Conservation (phyloP, 2,329 filamentous ascomycete genomes). For the Colletotrichum scovillei region DNA sequence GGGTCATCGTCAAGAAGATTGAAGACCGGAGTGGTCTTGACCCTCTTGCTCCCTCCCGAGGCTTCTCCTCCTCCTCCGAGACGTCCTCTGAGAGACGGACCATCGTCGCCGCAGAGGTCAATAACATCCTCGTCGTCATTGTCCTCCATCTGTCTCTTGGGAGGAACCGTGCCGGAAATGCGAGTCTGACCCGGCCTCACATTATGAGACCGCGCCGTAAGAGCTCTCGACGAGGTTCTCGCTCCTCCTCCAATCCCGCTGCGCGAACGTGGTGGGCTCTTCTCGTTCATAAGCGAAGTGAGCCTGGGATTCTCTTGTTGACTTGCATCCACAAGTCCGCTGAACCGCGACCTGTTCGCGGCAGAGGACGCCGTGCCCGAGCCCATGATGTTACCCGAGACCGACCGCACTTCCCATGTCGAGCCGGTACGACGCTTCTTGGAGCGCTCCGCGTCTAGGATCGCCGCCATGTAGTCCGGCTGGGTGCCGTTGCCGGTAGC, state of each 20-base stretch:
- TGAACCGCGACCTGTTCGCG: constrained; percentile 2
- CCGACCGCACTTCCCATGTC: constrained; percentile 17
- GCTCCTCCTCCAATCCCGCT: not conserved
- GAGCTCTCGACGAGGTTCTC: not conserved
- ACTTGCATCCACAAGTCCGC: not conserved
- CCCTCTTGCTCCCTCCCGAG: constrained; percentile 6
- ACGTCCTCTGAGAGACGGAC: not conserved
- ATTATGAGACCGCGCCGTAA: constrained; percentile 16
- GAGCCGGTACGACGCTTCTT: constrained; percentile 9
- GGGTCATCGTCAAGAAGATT: constrained; percentile 24
- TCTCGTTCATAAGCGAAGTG: not conserved
- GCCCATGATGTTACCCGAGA: constrained; percentile 4
- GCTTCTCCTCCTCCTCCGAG: no score
- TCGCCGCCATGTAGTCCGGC: constrained; percentile 8
- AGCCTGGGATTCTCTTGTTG: constrained; percentile 8
- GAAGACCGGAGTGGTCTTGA: constrained; percentile 2
- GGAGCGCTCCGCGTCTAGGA: constrained; percentile 4
- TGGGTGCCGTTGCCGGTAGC: not conserved
- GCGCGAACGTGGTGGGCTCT: not conserved
- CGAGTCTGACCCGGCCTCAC: not conserved
- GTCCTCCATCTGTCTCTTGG: constrained; percentile 17
- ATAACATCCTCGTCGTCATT: constrained; percentile 17
- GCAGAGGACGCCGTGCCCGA: constrained; percentile 12
- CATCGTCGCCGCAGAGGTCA: constrained; percentile 21
- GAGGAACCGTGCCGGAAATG: not conserved